Conservation (phyloP, 148 eudicot species). For the Rheum nobile region DNA sequence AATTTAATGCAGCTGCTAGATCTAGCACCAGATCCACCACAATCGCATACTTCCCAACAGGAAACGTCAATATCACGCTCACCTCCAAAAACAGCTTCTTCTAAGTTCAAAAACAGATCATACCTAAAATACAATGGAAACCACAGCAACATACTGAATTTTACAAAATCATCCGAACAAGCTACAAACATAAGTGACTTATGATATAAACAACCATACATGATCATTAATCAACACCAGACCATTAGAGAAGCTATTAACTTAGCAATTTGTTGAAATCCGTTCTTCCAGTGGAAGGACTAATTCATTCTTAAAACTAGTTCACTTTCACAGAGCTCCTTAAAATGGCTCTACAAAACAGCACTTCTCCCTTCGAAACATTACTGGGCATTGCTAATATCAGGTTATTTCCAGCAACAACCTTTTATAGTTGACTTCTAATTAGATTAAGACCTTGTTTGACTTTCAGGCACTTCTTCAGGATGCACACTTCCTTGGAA, state of each 20-base stretch:
- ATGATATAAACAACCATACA: background rate
- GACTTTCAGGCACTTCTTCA: background rate
- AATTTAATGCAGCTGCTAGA: slow-evolving; percentile 38
- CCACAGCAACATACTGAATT: background rate
- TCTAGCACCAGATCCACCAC: slow-evolving; percentile 87
- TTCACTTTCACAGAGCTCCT: background rate
- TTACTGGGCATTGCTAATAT: background rate
- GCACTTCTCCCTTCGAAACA: background rate
- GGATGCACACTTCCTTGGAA: background rate
- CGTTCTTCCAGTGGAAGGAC: background rate
- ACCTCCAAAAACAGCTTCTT: slow-evolving; percentile 85
- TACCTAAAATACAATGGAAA: slow-evolving; percentile 27
- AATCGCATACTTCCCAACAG: slow-evolving; percentile 50
- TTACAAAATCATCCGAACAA: background rate
- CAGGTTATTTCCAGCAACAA: background rate
- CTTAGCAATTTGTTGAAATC: background rate
- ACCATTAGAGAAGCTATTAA: background rate
- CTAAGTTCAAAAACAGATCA: slow-evolving; percentile 61
- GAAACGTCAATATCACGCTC: slow-evolving; percentile 49
- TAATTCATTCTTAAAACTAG: background rate
- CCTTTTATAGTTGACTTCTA: background rate
- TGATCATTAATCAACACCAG: background rate
- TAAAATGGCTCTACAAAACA: background rate
- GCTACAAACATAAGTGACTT: background rate
- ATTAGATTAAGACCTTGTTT: background rate